A percentile compares a stretch with the other conserved stretches of the same genome.
phyloP scores from a whole-genome alignment of 2,329 filamentous ascomycete genomes.

The Penicillium sp. region DNA sequence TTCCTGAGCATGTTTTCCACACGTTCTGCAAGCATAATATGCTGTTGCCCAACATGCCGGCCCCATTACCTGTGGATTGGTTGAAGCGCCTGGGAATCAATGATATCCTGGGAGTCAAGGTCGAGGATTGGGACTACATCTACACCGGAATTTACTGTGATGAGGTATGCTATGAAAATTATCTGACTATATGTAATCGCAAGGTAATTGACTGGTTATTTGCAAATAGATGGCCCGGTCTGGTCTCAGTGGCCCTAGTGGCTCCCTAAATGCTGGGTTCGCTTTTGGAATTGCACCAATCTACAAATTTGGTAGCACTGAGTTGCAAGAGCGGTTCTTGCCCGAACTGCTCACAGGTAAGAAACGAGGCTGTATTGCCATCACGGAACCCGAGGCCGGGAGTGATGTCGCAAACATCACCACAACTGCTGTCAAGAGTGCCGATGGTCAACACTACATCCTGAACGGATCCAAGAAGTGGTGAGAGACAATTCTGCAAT shows the following conservation, averaged over 20 bases:
- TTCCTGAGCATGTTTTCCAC: conserved; percentile 62
- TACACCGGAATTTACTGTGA: conserved; percentile 69
- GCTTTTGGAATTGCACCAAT: conserved; percentile 71
- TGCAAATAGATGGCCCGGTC: conserved; percentile 56
- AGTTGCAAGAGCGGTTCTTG: conserved; percentile 64
- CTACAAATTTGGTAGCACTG: conserved; percentile 62
- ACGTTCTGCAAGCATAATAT: conserved; percentile 65
- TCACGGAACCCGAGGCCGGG: conserved; percentile 73
- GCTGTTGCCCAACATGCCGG: conserved; percentile 66
- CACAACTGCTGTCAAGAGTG: conserved; percentile 62
- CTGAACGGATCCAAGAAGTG: conserved; percentile 78
- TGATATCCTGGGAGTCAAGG: conserved; percentile 63
- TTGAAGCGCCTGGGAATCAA: conserved; percentile 63
- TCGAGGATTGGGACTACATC: conserved; percentile 72
- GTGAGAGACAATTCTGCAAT: conserved; percentile 28
- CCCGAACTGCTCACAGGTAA: conserved; percentile 65
- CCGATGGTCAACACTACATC: conserved; percentile 65
- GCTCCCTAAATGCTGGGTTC: conserved; percentile 67
- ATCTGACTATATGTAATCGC: background rate
- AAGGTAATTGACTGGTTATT: background rate
- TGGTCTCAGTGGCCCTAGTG: conserved; percentile 62
- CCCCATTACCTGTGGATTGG: conserved; percentile 66
- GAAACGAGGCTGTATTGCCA: conserved; percentile 70
- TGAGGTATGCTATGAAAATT: conserved; percentile 45
- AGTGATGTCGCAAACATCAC: conserved; percentile 71